A percentile compares a stretch with the other conserved stretches of the same genome.
phyloP scores from a whole-genome alignment of 441 rosid species.

The Capsella rubella region DNA sequence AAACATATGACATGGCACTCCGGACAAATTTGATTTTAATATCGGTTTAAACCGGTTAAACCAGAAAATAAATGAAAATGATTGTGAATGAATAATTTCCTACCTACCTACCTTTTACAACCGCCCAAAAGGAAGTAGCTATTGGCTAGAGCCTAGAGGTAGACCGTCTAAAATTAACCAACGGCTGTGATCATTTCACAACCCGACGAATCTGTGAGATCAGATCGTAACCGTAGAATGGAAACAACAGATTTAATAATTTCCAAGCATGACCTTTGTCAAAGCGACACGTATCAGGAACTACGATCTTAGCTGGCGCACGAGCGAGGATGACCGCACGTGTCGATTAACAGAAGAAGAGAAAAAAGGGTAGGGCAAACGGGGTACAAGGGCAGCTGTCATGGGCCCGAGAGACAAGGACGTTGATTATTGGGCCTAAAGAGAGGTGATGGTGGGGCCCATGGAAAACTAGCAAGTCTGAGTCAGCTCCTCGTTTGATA shows the following conservation, averaged over 20 bases:
- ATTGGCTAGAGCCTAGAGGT: constrained; percentile 15
- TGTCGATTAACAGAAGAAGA: constrained; percentile 11
- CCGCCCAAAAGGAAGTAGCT: constrained; percentile 25
- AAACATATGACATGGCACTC: neutral
- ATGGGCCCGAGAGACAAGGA: constrained; percentile 42
- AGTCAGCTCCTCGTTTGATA: constrained; percentile 46
- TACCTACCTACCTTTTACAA: constrained; percentile 2
- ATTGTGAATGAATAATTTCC: neutral
- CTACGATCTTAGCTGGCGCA: constrained; percentile 35
- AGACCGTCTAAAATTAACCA: neutral
- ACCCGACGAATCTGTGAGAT: neutral
- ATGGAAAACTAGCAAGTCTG: neutral
- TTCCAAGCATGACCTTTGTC: constrained; percentile 2
- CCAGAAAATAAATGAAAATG: neutral
- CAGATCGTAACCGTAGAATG: constrained; percentile 11
- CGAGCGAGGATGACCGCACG: constrained; percentile 33
- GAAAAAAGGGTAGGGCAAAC: constrained; percentile 13
- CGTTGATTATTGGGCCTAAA: constrained; percentile 39
- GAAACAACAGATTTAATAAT: constrained; percentile 17
- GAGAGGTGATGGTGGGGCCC: constrained; percentile 38
- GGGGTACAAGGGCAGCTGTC: constrained; percentile 48
- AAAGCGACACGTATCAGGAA: constrained; percentile 39
- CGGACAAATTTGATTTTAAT: neutral
- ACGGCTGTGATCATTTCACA: constrained; percentile 7
- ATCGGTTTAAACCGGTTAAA: neutral